Percentiles rank a stretch among this genome's conserved stretches.
phyloP scores from a whole-genome alignment of 2,329 filamentous ascomycete genomes.

The Exserohilum turcica region DNA sequence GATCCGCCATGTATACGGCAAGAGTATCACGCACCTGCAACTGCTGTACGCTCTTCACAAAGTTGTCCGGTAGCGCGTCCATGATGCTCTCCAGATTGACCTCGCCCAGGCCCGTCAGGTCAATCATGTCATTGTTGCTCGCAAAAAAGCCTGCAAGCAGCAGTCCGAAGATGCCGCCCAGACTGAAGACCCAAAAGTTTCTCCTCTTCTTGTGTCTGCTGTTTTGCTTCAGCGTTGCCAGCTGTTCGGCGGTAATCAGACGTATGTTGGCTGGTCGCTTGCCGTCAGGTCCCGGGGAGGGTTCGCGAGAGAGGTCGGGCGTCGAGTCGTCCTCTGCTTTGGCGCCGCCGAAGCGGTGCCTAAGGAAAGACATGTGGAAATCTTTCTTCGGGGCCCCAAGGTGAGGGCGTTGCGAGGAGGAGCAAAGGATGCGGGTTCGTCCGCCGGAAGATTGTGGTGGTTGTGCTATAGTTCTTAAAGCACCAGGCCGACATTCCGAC shows the following conservation, averaged over 20 bases:
- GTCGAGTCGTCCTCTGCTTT: conserved; percentile 28
- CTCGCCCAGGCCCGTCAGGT: conserved; percentile 72
- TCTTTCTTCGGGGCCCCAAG: not conserved
- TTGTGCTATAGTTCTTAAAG: conserved; percentile 2
- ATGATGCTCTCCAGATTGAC: conserved; percentile 83
- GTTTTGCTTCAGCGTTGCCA: conserved; percentile 55
- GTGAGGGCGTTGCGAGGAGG: not conserved
- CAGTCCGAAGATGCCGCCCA: conserved; percentile 90
- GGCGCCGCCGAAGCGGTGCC: conserved; percentile 44
- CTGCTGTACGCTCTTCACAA: conserved; percentile 84
- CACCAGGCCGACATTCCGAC: conserved; percentile 10
- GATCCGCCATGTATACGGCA: not conserved
- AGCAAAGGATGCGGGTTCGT: not conserved
- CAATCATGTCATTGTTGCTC: conserved; percentile 85
- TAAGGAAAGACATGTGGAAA: conserved; percentile 44
- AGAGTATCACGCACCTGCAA: conserved; percentile 67
- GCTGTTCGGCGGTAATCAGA: conserved; percentile 58
- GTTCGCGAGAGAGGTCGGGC: conserved; percentile 47
- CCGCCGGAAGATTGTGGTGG: conserved; percentile 2
- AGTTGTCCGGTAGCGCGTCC: conserved; percentile 83
- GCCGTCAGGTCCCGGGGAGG: conserved; percentile 39
- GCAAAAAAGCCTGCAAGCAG: conserved; percentile 90
- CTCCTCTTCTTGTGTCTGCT: conserved; percentile 65
- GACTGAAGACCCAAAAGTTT: conserved; percentile 79
- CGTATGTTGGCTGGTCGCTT: conserved; percentile 53